These are phyloP conservation scores for Parascedosporium putredinis DNA, from an alignment of 2,329 filamentous ascomycete genomes.

Conservation along the genomic window DNA sequence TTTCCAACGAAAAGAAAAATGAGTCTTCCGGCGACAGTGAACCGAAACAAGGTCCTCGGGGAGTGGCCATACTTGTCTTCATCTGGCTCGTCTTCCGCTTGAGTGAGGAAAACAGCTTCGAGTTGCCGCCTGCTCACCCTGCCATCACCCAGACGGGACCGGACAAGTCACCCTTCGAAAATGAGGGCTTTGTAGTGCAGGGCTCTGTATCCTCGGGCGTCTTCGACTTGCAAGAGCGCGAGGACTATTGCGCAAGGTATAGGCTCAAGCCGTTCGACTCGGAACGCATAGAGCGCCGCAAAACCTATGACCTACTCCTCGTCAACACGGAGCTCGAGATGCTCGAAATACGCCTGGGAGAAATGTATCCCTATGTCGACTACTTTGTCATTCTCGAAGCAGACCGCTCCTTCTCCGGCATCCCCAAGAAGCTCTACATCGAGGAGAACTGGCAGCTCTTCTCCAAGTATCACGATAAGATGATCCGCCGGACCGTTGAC, in stretches of 20 bases:
- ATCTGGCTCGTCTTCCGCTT: slow-evolving; percentile 11
- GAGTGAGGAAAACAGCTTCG: slow-evolving; percentile 8
- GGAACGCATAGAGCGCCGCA: slow-evolving; percentile 24
- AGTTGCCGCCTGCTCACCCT: too few relatives aligned
- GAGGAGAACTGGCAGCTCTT: slow-evolving; percentile 42
- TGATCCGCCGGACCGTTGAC: slow-evolving; percentile 38
- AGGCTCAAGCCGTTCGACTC: slow-evolving; percentile 25
- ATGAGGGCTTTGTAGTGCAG: too few relatives aligned
- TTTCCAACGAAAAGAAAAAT: too few relatives aligned
- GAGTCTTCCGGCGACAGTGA: too few relatives aligned
- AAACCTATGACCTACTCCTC: slow-evolving; percentile 52
- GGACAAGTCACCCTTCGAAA: too few relatives aligned
- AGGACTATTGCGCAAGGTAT: slow-evolving; percentile 23
- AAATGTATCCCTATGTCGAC: slow-evolving; percentile 47
- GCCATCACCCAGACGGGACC: too few relatives aligned
- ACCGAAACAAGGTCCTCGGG: neutral
- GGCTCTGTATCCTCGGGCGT: neutral
- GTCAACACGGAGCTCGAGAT: slow-evolving; percentile 55
- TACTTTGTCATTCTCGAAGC: slow-evolving; percentile 57
- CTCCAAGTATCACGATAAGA: slow-evolving; percentile 43
- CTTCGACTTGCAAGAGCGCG: slow-evolving; percentile 7
- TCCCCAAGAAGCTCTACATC: slow-evolving; percentile 42
- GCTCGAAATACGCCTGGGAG: slow-evolving; percentile 53
- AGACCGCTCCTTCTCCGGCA: slow-evolving; percentile 45
- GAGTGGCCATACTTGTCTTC: slow-evolving; percentile 7